These are phyloP conservation scores for Epichloe coenophiala DNA, from an alignment of 2,329 filamentous ascomycete genomes.

Conservation along the genomic window DNA sequence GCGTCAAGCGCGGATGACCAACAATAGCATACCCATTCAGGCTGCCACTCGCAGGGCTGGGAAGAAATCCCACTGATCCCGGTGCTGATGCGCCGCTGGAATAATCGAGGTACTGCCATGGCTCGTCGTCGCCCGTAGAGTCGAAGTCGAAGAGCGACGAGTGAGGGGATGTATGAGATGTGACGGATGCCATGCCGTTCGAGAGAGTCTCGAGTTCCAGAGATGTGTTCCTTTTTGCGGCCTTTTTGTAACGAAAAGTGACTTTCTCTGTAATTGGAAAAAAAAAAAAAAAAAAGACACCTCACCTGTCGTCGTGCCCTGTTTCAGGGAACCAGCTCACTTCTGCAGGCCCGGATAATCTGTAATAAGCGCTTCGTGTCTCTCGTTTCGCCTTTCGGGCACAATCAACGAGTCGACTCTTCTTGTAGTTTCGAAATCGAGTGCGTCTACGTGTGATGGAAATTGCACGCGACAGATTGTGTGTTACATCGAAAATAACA, in stretches of 20 bases:
- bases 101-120: constrained; percentile 31
- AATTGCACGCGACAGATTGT: not conserved
- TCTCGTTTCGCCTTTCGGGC: too few relatives aligned
- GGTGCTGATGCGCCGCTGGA: constrained; percentile 20
- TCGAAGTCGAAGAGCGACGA: constrained; percentile 27
- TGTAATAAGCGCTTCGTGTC: too few relatives aligned
- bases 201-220: not conserved
- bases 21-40: constrained; percentile 37
- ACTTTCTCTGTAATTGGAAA: not conserved
- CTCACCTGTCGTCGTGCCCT: too few relatives aligned
- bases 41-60: constrained; percentile 37
- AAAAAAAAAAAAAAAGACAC: too few relatives aligned
- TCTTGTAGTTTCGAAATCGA: too few relatives aligned
- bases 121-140: constrained; percentile 27
- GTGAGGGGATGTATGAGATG: constrained; percentile 25
- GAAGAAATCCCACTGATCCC: constrained; percentile 30
- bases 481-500: not conserved
- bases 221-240: not conserved
- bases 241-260: not conserved
- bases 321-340: too few relatives aligned
- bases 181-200: constrained; percentile 22
- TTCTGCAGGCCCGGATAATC: too few relatives aligned
- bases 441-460: not conserved
- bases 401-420: too few relatives aligned
- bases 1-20: constrained; percentile 16